phyloP scores from a whole-genome alignment of 1,284 basidiomycete species.

The Microbotryum scabiosae region DNA sequence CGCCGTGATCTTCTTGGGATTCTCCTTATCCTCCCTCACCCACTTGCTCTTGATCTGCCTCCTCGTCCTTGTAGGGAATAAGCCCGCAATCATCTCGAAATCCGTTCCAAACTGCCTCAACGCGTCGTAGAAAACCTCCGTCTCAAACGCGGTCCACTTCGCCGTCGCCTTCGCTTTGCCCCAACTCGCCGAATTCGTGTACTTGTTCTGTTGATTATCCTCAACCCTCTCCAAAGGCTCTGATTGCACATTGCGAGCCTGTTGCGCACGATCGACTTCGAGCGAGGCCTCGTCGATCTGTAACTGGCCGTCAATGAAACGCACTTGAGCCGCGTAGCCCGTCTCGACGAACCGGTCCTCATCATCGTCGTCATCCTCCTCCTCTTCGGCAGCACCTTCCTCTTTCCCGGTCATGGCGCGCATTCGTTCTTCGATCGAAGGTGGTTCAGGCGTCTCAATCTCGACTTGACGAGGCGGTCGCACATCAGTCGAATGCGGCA shows the following conservation, averaged over 20 bases:
- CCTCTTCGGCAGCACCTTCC: background rate
- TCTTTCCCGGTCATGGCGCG: background rate
- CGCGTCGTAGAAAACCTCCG: conserved; percentile 73
- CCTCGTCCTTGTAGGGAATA: conserved; percentile 74
- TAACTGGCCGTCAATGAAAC: conserved; percentile 69
- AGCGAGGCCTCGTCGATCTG: conserved; percentile 71
- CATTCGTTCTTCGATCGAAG: background rate
- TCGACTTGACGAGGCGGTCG: background rate
- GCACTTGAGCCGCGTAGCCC: conserved; percentile 67
- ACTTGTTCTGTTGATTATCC: conserved; percentile 70
- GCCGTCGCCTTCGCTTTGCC: conserved; percentile 64
- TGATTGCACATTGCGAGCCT: conserved; percentile 44
- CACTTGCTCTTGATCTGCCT: conserved; percentile 86
- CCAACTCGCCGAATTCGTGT: conserved; percentile 75
- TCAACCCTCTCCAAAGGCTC: conserved; percentile 67
- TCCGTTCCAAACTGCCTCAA: conserved; percentile 81
- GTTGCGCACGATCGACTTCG: conserved; percentile 54
- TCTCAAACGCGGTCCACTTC: conserved; percentile 76
- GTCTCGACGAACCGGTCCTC: conserved; percentile 53
- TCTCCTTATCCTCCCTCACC: conserved; percentile 72
- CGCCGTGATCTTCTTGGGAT: conserved; percentile 45
- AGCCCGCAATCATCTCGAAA: conserved; percentile 78
- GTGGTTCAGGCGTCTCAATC: background rate
- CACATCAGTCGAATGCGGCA: background rate
- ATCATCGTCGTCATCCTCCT: conserved; percentile 46